Evolutionary conservation across 345 rosid species (phyloP).

Genomic region (Raphanus sativus): DNA sequence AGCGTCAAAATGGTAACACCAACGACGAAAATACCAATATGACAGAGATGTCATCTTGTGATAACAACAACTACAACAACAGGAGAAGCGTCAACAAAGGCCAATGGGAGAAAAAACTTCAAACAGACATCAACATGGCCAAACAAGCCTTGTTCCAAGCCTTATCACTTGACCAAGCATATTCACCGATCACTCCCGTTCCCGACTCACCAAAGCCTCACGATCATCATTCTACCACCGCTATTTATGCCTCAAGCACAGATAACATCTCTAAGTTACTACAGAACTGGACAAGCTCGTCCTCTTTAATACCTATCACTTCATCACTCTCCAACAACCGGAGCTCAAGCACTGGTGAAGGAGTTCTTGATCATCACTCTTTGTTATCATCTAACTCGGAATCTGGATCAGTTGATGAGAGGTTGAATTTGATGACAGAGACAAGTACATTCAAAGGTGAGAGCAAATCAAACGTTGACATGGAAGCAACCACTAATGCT

Average conservation of each 20-base stretch:
- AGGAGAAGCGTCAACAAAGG: conserved; percentile 49
- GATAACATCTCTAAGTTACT: conserved; percentile 71
- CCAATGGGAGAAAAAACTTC: conserved; percentile 89
- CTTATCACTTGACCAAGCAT: conserved; percentile 60
- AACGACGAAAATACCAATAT: conserved; percentile 15
- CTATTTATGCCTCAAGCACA: conserved; percentile 58
- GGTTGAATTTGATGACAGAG: background rate
- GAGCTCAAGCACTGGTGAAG: conserved; percentile 40
- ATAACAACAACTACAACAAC: conserved; percentile 10
- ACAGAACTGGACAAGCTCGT: conserved; percentile 56
- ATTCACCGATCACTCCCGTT: conserved; percentile 23
- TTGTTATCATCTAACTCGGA: conserved; percentile 56
- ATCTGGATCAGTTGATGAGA: conserved; percentile 44
- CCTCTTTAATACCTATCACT: conserved; percentile 38
- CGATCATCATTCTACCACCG: conserved; percentile 14
- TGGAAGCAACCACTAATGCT: background rate
- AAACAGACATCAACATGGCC: conserved; percentile 84
- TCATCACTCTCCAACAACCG: conserved; percentile 32
- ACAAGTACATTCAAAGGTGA: background rate
- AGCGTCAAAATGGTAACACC: conserved; percentile 17
- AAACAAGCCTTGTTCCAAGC: conserved; percentile 80
- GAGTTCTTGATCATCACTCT: conserved; percentile 48
- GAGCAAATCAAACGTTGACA: background rate
- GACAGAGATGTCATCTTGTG: conserved; percentile 6
- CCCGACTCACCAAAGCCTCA: conserved; percentile 13